These are phyloP conservation scores for Avena eriantha DNA, from an alignment of 176 grass and related monocot species.

Conservation along the genomic window DNA sequence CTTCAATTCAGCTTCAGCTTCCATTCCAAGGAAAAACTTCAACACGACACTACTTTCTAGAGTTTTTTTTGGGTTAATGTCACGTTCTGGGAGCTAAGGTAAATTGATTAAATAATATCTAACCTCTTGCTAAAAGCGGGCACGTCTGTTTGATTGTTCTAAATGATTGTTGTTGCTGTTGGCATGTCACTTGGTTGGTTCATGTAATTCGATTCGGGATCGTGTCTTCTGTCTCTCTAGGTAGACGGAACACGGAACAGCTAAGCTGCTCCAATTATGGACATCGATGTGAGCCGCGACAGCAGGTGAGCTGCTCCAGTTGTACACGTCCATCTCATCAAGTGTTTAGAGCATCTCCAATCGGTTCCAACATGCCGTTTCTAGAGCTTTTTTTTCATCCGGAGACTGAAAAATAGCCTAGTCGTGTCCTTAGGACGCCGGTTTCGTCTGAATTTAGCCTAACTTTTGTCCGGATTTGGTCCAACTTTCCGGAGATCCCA, in stretches of 20 bases:
- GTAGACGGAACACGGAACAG: not conserved
- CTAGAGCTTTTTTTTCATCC: too few species aligned
- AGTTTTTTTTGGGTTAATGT: not conserved
- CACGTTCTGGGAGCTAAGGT: not conserved
- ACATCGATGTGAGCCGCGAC: not conserved
- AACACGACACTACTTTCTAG: not conserved
- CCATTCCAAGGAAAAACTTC: not conserved
- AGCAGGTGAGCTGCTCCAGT: not conserved
- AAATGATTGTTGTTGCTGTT: not conserved
- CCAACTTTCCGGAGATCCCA: too few species aligned
- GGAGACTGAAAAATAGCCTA: too few species aligned
- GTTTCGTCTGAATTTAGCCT: too few species aligned
- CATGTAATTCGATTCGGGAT: not conserved
- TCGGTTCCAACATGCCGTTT: too few species aligned
- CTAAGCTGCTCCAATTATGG: constrained; percentile 7
- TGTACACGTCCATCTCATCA: not conserved
- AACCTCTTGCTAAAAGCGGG: not conserved
- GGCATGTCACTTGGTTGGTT: not conserved
- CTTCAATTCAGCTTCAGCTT: not conserved
- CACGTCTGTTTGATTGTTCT: constrained; percentile 2
- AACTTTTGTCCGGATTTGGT: too few species aligned
- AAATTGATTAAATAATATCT: not conserved
- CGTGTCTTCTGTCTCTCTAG: not conserved
- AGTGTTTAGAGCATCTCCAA: not conserved
- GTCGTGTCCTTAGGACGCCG: too few species aligned